Percentiles rank a stretch among this genome's conserved stretches.
Conservation (phyloP, 2,329 filamentous ascomycete species). For the Xylariaceae sp. region DNA sequence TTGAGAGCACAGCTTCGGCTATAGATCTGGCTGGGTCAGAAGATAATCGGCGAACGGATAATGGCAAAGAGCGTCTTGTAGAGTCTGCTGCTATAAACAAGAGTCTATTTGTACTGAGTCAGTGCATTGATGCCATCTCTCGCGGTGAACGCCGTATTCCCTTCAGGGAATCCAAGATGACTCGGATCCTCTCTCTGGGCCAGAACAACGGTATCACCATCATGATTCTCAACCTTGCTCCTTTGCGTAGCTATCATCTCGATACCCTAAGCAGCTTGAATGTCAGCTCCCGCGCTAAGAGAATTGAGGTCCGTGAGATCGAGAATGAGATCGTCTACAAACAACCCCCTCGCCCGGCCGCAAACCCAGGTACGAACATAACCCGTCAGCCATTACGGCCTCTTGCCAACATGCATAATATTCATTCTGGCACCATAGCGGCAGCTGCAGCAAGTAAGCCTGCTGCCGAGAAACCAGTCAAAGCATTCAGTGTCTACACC, state of each 20-base stretch:
- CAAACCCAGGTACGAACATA: slow-evolving; percentile 33
- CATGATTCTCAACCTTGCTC: slow-evolving; percentile 94
- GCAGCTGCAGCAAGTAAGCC: slow-evolving; percentile 50
- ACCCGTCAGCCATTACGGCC: slow-evolving; percentile 74
- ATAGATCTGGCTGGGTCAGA: slow-evolving; percentile 95
- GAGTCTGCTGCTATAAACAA: slow-evolving; percentile 98
- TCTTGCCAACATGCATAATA: slow-evolving; percentile 70
- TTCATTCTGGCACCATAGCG: slow-evolving; percentile 56
- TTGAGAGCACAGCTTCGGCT: slow-evolving; percentile 80
- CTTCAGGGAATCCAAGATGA: slow-evolving; percentile 96
- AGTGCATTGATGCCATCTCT: slow-evolving; percentile 93
- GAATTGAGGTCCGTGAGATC: slow-evolving; percentile 91
- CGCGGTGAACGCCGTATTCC: slow-evolving; percentile 73
- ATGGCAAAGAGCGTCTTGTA: slow-evolving; percentile 86
- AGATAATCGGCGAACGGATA: slow-evolving; percentile 91
- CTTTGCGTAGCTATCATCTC: slow-evolving; percentile 86
- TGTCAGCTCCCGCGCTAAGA: slow-evolving; percentile 91
- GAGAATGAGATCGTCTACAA: slow-evolving; percentile 93
- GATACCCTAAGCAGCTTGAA: slow-evolving; percentile 92
- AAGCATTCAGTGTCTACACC: slow-evolving; percentile 82
- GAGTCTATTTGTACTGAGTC: slow-evolving; percentile 87
- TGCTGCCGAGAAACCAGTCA: slow-evolving; percentile 63
- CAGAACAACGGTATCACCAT: slow-evolving; percentile 94
- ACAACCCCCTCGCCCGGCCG: slow-evolving; percentile 58
- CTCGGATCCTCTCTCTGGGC: slow-evolving; percentile 82